phyloP scores from a whole-genome alignment of 2,329 filamentous ascomycete genomes.

The Fusarium palustre region DNA sequence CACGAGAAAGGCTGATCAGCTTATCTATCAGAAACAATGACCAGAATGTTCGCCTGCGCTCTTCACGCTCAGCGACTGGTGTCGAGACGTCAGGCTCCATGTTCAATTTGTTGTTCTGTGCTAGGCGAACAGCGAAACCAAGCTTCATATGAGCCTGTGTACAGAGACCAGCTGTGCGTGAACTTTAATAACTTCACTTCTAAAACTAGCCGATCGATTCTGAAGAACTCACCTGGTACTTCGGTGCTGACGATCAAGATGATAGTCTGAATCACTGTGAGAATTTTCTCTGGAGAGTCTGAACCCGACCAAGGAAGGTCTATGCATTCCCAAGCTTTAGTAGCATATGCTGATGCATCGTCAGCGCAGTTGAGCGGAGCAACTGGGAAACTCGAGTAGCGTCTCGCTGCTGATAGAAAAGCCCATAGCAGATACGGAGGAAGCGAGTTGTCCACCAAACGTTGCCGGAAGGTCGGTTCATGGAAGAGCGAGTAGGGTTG shows the following conservation, averaged over 20 bases:
- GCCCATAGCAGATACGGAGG: constrained; percentile 14
- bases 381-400: constrained; percentile 1
- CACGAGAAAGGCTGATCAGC: constrained; percentile 16
- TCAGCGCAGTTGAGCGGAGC: neutral
- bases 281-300: neutral
- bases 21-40: constrained; percentile 9
- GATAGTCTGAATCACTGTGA: constrained; percentile 13
- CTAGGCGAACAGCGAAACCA: constrained; percentile 12
- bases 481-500: constrained; percentile 25
- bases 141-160: constrained; percentile 27
- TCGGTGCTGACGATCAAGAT: constrained; percentile 27
- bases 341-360: constrained; percentile 17
- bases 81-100: neutral
- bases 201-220: rapidly evolving
- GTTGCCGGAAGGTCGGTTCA: constrained; percentile 15
- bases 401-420: constrained; percentile 11
- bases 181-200: neutral
- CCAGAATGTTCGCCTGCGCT: constrained; percentile 13
- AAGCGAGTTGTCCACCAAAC: neutral
- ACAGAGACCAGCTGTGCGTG: neutral
- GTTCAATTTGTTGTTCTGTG: constrained; percentile 17
- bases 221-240: neutral
- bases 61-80: neutral
- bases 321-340: constrained; percentile 16
- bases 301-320: constrained; percentile 23